Evolutionary conservation across 495 filamentous ascomycete species (phyloP).

Genomic region (Aspergillus nanangensis): DNA sequence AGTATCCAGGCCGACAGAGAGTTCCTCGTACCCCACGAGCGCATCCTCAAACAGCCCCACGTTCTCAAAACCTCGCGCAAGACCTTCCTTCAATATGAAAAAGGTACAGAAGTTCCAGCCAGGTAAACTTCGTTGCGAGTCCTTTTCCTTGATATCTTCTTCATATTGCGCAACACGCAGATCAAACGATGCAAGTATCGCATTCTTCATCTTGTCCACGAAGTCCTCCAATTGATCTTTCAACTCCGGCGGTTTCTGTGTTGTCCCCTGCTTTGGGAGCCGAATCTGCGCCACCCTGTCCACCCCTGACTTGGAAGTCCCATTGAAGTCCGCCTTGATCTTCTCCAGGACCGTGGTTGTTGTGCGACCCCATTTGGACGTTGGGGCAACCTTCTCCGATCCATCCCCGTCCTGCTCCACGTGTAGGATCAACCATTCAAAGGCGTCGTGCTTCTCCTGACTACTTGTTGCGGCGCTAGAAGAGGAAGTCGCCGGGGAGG

Average conservation of each 20-base stretch:
- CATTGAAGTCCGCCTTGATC: constrained; percentile 86
- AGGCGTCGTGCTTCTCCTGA: constrained; percentile 88
- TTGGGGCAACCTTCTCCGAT: constrained; percentile 70
- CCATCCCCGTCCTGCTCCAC: constrained; percentile 60
- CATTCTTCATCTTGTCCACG: constrained; percentile 76
- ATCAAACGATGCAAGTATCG: constrained; percentile 88
- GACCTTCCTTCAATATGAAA: constrained; percentile 93
- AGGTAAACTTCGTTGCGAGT: constrained; percentile 79
- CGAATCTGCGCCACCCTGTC: constrained; percentile 87
- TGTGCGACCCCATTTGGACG: constrained; percentile 74
- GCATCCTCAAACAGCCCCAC: constrained; percentile 96
- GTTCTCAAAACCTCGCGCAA: constrained; percentile 91
- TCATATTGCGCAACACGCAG: constrained; percentile 89
- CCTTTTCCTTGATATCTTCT: constrained; percentile 92
- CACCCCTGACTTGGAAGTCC: constrained; percentile 66
- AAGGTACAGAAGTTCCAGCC: constrained; percentile 99
- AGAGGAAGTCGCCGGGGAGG: constrained; percentile 41
- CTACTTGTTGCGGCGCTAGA: constrained; percentile 40
- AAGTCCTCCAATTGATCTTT: constrained; percentile 77
- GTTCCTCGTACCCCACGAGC: constrained; percentile 85
- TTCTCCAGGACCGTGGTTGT: constrained; percentile 84
- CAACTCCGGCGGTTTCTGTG: constrained; percentile 62
- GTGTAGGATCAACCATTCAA: constrained; percentile 94
- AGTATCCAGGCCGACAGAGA: constrained; percentile 77
- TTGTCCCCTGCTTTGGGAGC: constrained; percentile 45